phyloP scores from a whole-genome alignment of 2,329 filamentous ascomycete genomes.

The Aureobasidium leucospermi region DNA sequence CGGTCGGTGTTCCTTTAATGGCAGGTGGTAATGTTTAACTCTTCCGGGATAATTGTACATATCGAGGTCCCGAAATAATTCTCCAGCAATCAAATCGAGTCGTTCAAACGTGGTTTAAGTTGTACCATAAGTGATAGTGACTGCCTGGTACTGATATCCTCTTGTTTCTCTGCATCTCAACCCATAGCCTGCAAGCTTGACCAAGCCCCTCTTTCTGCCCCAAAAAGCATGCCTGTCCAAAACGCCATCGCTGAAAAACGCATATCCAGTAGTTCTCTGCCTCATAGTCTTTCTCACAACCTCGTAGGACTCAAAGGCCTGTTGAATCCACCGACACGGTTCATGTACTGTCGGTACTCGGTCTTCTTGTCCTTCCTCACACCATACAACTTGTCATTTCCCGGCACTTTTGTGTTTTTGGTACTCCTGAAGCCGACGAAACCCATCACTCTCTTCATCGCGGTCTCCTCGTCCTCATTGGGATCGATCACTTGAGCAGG shows the following conservation, averaged over 20 bases:
- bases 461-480: conserved; percentile 55
- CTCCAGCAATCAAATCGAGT: too few relatives aligned
- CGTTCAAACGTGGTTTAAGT: too few relatives aligned
- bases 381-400: conserved; percentile 71
- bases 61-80: too few relatives aligned
- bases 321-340: conserved; percentile 75
- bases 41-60: too few relatives aligned
- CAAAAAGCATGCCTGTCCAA: not conserved
- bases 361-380: conserved; percentile 90
- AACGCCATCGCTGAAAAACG: conserved; percentile 3
- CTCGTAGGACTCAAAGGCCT: conserved; percentile 53
- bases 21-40: too few relatives aligned
- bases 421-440: conserved; percentile 81
- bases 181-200: not conserved
- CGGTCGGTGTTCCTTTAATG: too few relatives aligned
- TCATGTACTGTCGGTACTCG: conserved; percentile 96
- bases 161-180: not conserved
- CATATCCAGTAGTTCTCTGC: not conserved
- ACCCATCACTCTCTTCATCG: conserved; percentile 83
- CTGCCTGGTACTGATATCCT: not conserved
- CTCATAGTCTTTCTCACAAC: conserved; percentile 32
- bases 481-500: conserved; percentile 16
- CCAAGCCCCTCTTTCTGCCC: not conserved
- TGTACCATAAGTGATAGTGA: not conserved
- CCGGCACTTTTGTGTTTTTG: conserved; percentile 79